A percentile compares a stretch with the other conserved stretches of the same genome.
phyloP scores from a whole-genome alignment of 2,329 filamentous ascomycete genomes.

The Hyphodiscus sp. region DNA sequence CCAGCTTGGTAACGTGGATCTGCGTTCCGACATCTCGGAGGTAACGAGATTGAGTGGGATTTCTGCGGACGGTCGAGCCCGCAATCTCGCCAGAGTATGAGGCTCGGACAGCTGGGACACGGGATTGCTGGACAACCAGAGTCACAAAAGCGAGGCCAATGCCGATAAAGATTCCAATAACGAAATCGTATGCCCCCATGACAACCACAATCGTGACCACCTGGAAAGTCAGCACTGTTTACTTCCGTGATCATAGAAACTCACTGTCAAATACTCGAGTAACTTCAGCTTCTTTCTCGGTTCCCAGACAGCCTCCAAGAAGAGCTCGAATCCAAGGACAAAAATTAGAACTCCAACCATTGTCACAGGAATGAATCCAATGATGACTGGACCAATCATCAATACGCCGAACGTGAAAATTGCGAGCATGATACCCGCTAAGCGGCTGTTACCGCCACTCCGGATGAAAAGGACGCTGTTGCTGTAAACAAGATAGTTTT shows the following conservation, averaged over 20 bases:
- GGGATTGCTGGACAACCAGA: conserved; percentile 85
- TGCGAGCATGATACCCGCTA: conserved; percentile 82
- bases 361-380: conserved; percentile 94
- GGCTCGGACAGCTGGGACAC: conserved; percentile 80
- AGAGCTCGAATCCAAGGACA: conserved; percentile 84
- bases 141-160: conserved; percentile 88
- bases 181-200: conserved; percentile 97
- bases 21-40: conserved; percentile 79
- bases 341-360: conserved; percentile 96
- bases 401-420: conserved; percentile 73
- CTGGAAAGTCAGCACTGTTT: conserved; percentile 33
- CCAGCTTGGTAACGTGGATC: conserved; percentile 84
- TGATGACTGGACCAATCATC: conserved; percentile 77
- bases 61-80: conserved; percentile 85
- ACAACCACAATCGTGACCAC: conserved; percentile 84
- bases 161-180: conserved; percentile 85
- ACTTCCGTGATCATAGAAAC: conserved; percentile 16
- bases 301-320: conserved; percentile 81
- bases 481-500: conserved; percentile 96
- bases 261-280: conserved; percentile 81
- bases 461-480: conserved; percentile 97
- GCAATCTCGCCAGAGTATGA: conserved; percentile 87
- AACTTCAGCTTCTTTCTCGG: conserved; percentile 82
- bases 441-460: conserved; percentile 78
- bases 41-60: conserved; percentile 82